Evolutionary conservation across 495 filamentous ascomycete genomes (phyloP).

Genomic region (Xylaria curta): DNA sequence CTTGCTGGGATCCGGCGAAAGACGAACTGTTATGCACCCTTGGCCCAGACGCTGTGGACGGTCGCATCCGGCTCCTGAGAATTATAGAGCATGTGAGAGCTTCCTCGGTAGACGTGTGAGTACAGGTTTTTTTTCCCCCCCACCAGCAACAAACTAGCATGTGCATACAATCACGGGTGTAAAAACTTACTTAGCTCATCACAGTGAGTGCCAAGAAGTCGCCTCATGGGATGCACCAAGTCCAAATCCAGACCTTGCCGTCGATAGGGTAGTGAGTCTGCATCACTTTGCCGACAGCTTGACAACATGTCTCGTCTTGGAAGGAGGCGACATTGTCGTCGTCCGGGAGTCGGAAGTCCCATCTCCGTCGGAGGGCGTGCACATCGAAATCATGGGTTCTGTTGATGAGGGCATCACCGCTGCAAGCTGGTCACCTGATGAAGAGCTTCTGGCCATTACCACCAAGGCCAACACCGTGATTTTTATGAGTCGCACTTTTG

Average conservation of each 20-base stretch:
- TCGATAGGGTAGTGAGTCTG: conserved; percentile 74
- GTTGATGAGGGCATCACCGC: conserved; percentile 89
- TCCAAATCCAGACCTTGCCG: conserved; percentile 69
- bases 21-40: conserved; percentile 76
- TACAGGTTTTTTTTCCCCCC: background rate
- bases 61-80: conserved; percentile 71
- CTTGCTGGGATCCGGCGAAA: conserved; percentile 76
- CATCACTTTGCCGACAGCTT: conserved; percentile 84
- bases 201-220: conserved; percentile 57
- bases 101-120: conserved; percentile 54
- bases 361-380: conserved; percentile 44
- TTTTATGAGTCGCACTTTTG: conserved; percentile 92
- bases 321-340: conserved; percentile 86
- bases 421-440: conserved; percentile 93
- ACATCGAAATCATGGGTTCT: conserved; percentile 93
- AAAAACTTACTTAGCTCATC: conserved; percentile 24
- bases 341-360: conserved; percentile 76
- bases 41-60: conserved; percentile 68
- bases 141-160: background rate
- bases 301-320: conserved; percentile 81
- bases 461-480: conserved; percentile 81
- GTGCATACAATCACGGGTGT: background rate
- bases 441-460: conserved; percentile 83
- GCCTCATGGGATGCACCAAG: conserved; percentile 87
- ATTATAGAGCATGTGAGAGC: conserved; percentile 47